Evolutionary conservation across 2,329 filamentous ascomycete species (phyloP).

Genomic region (Cordyceps tenuipes): DNA sequence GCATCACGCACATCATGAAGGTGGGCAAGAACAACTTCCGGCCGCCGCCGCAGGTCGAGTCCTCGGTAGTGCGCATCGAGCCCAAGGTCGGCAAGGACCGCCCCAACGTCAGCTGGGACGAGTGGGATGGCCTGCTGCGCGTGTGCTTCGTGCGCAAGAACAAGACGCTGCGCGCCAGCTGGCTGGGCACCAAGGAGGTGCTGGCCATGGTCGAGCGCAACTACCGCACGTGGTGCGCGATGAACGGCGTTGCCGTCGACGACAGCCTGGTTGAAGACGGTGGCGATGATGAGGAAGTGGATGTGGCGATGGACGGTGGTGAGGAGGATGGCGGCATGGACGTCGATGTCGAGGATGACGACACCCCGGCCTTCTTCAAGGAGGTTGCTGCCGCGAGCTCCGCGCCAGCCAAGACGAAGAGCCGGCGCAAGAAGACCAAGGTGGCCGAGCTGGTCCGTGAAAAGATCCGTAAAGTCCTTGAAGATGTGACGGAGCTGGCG

Average conservation of each 20-base stretch:
- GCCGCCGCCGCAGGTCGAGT: slow-evolving; percentile 87
- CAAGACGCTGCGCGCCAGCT: slow-evolving; percentile 75
- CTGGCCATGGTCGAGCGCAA: slow-evolving; percentile 77
- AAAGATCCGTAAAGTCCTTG: slow-evolving; percentile 79
- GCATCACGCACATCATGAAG: slow-evolving; percentile 69
- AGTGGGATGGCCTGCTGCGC: slow-evolving; percentile 84
- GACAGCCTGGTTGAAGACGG: slow-evolving; percentile 48
- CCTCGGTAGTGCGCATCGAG: slow-evolving; percentile 80
- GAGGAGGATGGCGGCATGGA: slow-evolving; percentile 43
- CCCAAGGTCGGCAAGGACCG: slow-evolving; percentile 70
- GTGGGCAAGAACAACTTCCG: slow-evolving; percentile 96
- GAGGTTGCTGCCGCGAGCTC: slow-evolving; percentile 35
- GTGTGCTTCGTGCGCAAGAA: slow-evolving; percentile 73
- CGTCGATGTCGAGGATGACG: slow-evolving; percentile 54
- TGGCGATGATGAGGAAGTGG: slow-evolving; percentile 33
- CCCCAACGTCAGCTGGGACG: slow-evolving; percentile 84
- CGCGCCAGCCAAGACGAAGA: slow-evolving; percentile 48
- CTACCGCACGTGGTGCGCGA: slow-evolving; percentile 82
- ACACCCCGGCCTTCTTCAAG: slow-evolving; percentile 78
- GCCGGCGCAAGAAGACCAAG: slow-evolving; percentile 69
- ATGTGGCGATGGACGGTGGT: slow-evolving; percentile 32
- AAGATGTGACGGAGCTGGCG: slow-evolving; percentile 68
- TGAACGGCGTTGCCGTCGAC: slow-evolving; percentile 72
- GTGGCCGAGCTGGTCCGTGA: slow-evolving; percentile 73
- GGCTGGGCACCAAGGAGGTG: slow-evolving; percentile 72